These are phyloP conservation scores for Globisporangium acanthophoron DNA, from an alignment of 352 stramenopile species.

Conservation along the genomic window DNA sequence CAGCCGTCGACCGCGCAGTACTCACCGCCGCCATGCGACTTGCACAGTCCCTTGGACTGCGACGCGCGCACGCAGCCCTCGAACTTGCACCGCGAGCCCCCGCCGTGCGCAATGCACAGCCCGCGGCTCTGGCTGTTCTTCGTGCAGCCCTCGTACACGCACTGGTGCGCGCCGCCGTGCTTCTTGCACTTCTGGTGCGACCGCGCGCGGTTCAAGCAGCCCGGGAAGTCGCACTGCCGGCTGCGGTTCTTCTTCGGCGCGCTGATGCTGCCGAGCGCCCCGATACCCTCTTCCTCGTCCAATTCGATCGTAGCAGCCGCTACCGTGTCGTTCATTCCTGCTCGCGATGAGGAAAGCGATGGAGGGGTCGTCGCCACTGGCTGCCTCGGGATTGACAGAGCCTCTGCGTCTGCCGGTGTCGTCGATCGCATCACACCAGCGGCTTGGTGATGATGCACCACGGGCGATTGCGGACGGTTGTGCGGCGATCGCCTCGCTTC, in stretches of 20 bases:
- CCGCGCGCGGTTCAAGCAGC: constrained; percentile 70
- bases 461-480: constrained; percentile 6
- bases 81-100: constrained; percentile 71
- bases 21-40: constrained; percentile 79
- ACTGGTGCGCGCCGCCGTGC: constrained; percentile 82
- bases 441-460: constrained; percentile 3
- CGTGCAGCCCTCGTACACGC: constrained; percentile 73
- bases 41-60: constrained; percentile 84
- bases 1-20: constrained; percentile 79
- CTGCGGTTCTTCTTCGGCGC: constrained; percentile 26
- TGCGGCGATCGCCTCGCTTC: constrained; percentile 29
- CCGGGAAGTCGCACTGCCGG: constrained; percentile 65
- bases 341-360: constrained; percentile 2
- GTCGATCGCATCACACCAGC: not conserved
- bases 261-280: constrained; percentile 15
- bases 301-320: not conserved
- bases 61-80: constrained; percentile 75
- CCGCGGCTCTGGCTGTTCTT: constrained; percentile 88
- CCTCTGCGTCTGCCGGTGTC: not conserved
- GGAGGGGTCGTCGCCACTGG: not conserved
- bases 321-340: not conserved
- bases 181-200: constrained; percentile 89
- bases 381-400: constrained; percentile 5
- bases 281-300: constrained; percentile 1
- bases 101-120: constrained; percentile 80